These are phyloP conservation scores for Cladophialophora carrionii DNA, from an alignment of 2,329 filamentous ascomycete species.

Conservation along the genomic window DNA sequence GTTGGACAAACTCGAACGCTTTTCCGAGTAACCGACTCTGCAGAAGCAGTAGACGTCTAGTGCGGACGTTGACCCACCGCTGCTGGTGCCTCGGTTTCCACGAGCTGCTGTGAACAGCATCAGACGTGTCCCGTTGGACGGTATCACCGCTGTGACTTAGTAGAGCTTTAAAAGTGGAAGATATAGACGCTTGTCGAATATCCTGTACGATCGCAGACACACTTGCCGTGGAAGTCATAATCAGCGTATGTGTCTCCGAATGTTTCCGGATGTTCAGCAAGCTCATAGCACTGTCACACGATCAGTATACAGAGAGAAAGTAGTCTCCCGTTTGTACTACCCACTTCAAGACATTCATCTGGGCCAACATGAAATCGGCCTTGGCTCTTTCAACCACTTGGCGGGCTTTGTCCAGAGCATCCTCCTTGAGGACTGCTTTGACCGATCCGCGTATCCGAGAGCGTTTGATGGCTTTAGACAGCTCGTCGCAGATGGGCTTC, in stretches of 20 bases:
- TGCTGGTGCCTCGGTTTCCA: neutral
- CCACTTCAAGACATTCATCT: constrained; percentile 12
- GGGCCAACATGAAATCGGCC: constrained; percentile 15
- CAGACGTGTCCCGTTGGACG: neutral
- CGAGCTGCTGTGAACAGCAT: neutral
- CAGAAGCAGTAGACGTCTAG: constrained; percentile 11
- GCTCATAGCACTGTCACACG: constrained; percentile 15
- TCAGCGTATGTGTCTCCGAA: constrained; percentile 11
- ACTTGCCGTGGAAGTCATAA: neutral
- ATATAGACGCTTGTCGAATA: neutral
- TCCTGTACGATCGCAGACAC: constrained; percentile 1
- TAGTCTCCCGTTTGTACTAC: neutral
- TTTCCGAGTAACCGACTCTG: constrained; percentile 19
- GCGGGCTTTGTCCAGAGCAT: constrained; percentile 12
- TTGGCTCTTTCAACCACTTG: constrained; percentile 16
- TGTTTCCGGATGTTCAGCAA: constrained; percentile 18
- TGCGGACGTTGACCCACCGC: neutral
- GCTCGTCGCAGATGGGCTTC: constrained; percentile 14
- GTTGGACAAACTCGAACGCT: constrained; percentile 7
- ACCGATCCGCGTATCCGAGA: constrained; percentile 18
- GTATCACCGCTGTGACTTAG: neutral
- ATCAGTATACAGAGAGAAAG: neutral
- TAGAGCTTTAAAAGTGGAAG: neutral
- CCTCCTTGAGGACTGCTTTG: constrained; percentile 15
- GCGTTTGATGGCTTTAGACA: constrained; percentile 13